Evolutionary conservation across 139 green algal species (phyloP).

Genomic region (Diplosphaera chodatii): DNA sequence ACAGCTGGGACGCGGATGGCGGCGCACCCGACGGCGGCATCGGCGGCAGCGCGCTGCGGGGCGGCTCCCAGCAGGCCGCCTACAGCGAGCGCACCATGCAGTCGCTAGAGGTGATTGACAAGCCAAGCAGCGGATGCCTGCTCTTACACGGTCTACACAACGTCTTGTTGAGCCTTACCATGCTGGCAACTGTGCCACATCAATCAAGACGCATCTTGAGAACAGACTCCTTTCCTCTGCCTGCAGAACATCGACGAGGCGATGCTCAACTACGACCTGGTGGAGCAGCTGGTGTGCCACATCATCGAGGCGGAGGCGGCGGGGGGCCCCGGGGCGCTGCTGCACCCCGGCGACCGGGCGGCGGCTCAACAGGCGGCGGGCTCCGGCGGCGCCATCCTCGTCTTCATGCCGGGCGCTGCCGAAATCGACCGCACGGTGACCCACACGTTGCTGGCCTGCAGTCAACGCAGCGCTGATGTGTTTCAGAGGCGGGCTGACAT

Average conservation of each 20-base stretch:
- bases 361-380: neutral
- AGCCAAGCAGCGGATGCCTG: no score
- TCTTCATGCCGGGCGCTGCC: conserved; percentile 77
- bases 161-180: no score
- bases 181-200: no score
- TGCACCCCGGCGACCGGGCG: conserved; percentile 23
- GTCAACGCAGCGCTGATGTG: no score
- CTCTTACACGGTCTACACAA: no score
- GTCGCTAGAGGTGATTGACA: conserved; percentile 26
- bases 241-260: conserved; percentile 56
- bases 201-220: no score
- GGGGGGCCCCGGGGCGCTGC: conserved; percentile 32
- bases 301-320: conserved; percentile 33
- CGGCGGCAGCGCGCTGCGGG: neutral
- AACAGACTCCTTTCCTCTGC: no score
- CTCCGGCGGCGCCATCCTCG: conserved; percentile 59
- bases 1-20: neutral
- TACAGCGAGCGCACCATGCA: conserved; percentile 49
- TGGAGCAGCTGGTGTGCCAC: conserved; percentile 68
- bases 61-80: neutral
- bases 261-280: conserved; percentile 80
- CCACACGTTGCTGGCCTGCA: no score
- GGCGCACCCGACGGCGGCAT: neutral
- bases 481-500: no score
- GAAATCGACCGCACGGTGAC: conserved; percentile 63